Base-by-base conservation (phyloP, 2,329 filamentous ascomycete genomes). In the Monilinia aucupariae region DNA sequence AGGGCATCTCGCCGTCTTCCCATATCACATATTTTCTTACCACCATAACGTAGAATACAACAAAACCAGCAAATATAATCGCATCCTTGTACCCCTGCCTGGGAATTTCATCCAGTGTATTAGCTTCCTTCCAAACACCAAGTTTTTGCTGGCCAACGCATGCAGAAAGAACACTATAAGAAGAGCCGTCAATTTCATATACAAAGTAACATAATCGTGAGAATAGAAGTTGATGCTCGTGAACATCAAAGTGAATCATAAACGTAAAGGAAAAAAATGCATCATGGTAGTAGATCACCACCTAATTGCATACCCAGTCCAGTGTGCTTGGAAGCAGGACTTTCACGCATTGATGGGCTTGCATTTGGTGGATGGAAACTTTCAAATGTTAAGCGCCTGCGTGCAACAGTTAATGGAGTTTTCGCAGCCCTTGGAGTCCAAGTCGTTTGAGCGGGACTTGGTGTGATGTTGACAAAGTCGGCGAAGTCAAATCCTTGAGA, bases 391-490 rank as follows among this genome's bases (percentile, higher is more conserved):
- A 74, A 64, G 22, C 69, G 68, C 59, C 70, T 62, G 50, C 72
- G 66, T 37, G 65, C 64, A 4, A 72, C 66, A 6, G 69, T 68
- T 15, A 68, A 61, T 7, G 72, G 71, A 9, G 72, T 74, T 53
- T 72, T 72, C 17, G 53, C 61, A 5, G 68, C 69, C 30, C 69
- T 59, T 20, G 72, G 72, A 32, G 71, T 74, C 90, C 92, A 97
- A 12, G 87, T 83, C 69, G 86, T 91, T 78, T 97, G 94, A 32
- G 91, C 94, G 25, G 94, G 94, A 72, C 91, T 96, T 0, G 94
- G 94, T 8, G 94, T 96, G 74, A 97, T 93, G 77, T 97, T 97
- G 74, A 97, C 88, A 76, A 96, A 99, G 74, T 99, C 94, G 59
- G 92, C 86, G 77, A 97, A 96, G 78, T 97, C 96, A 76, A 97